phyloP scores from a whole-genome alignment of 371 early-diverging fungal genomes.

The Gilbertella persicaria region DNA sequence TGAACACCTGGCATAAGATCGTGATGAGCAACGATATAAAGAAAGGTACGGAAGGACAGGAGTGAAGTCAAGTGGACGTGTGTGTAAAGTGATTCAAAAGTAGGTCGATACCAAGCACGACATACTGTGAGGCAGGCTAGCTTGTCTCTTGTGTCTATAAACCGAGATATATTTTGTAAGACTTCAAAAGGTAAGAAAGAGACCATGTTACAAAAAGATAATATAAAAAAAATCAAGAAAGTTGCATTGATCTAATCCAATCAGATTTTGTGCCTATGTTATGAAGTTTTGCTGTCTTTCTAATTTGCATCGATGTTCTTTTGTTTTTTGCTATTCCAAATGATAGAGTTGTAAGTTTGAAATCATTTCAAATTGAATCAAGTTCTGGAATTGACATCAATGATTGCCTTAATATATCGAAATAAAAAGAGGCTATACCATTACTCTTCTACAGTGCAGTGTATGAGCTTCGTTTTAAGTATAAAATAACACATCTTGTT shows the following conservation, averaged over 20 bases:
- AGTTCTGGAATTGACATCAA: too few relatives aligned
- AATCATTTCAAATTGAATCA: too few relatives aligned
- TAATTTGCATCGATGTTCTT: too few relatives aligned
- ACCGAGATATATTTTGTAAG: conserved; percentile 7
- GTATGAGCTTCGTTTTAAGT: conserved; percentile 6
- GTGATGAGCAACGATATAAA: conserved; percentile 20
- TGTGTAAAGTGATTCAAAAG: conserved; percentile 9
- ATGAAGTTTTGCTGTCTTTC: too few relatives aligned
- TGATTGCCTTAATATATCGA: too few relatives aligned
- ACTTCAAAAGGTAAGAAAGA: conserved; percentile 15
- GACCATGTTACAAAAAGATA: background rate
- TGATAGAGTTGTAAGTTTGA: too few relatives aligned
- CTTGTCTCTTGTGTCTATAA: conserved; percentile 3
- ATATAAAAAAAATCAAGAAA: background rate
- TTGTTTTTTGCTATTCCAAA: too few relatives aligned
- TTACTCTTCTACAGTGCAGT: background rate
- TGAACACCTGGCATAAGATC: background rate
- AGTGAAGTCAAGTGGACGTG: conserved; percentile 2
- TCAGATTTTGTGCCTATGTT: too few relatives aligned
- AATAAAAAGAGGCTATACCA: background rate
- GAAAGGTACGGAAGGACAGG: conserved; percentile 14
- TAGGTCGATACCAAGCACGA: conserved; percentile 11
- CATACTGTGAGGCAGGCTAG: conserved; percentile 9
- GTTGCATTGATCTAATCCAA: too few relatives aligned
- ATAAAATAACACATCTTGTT: background rate